phyloP scores from a whole-genome alignment of 208 protist genomes.

The Acanthamoeba lenticulata region DNA sequence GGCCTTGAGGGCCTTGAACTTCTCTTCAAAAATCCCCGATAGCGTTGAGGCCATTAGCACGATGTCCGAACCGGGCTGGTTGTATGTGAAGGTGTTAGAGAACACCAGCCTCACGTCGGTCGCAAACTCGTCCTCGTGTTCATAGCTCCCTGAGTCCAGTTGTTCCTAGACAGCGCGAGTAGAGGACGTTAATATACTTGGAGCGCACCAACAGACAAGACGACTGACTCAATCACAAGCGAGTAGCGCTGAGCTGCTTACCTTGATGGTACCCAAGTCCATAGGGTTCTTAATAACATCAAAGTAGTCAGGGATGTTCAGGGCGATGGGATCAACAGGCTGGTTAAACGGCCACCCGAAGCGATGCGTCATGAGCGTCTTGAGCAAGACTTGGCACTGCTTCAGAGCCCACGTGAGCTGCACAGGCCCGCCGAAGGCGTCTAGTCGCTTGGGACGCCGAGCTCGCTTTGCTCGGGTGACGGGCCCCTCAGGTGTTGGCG shows the following conservation, averaged over 20 bases:
- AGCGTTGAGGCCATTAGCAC: not conserved
- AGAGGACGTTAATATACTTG: not conserved
- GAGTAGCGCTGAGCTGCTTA: not conserved
- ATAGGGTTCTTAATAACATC: constrained; percentile 86
- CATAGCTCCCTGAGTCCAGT: not conserved
- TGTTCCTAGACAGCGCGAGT: not conserved
- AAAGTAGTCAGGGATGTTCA: constrained; percentile 86
- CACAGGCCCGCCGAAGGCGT: not conserved
- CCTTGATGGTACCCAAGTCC: constrained; percentile 83
- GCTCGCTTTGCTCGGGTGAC: not conserved
- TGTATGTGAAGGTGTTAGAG: not conserved
- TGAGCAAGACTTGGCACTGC: not conserved
- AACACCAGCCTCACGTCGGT: not conserved
- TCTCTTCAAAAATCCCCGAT: not conserved
- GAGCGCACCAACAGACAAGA: not conserved
- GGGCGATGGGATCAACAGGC: constrained; percentile 83
- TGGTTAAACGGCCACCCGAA: constrained; percentile 79
- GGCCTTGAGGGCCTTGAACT: not conserved
- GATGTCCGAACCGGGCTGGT: not conserved
- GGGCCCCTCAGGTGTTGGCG: not conserved
- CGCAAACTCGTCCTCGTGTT: not conserved
- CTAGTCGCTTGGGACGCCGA: not conserved
- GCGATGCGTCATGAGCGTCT: not conserved
- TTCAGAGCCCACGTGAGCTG: not conserved
- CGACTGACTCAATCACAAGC: not conserved